Percentiles rank a stretch among this genome's conserved stretches.
phyloP scores from a whole-genome alignment of 306 rosid species.

The Rosa rugosa region DNA sequence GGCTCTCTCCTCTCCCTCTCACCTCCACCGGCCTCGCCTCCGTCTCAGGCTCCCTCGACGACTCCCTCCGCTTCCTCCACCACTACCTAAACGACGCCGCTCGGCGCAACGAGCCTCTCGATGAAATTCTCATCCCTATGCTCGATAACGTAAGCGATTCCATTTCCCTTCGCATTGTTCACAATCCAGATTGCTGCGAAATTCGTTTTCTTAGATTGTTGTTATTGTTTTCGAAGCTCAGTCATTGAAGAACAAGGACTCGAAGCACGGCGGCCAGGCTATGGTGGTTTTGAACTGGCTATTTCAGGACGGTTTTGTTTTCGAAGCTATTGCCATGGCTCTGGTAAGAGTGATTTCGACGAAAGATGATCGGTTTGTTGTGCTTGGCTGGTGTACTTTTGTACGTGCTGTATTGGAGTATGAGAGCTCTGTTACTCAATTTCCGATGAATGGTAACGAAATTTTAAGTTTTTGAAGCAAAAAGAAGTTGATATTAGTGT shows the following conservation, averaged over 20 bases:
- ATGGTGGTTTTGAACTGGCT: conserved; percentile 76
- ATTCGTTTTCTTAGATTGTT: neutral
- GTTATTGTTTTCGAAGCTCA: conserved; percentile 12
- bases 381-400: conserved; percentile 82
- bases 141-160: conserved; percentile 54
- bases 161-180: neutral
- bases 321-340: conserved; percentile 44
- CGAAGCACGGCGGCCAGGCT: conserved; percentile 65
- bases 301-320: conserved; percentile 64
- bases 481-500: neutral
- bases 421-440: conserved; percentile 42
- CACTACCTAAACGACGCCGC: conserved; percentile 59
- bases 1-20: conserved; percentile 42
- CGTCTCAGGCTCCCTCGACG: conserved; percentile 32
- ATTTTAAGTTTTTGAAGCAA: neutral
- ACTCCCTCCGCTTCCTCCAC: conserved; percentile 76
- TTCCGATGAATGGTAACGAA: conserved; percentile 48
- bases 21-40: conserved; percentile 22
- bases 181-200: neutral
- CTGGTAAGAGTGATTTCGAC: conserved; percentile 51
- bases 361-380: conserved; percentile 66
- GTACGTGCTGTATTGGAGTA: conserved; percentile 60
- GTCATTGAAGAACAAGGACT: conserved; percentile 61
- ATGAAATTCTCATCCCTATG: conserved; percentile 65
- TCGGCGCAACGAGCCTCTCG: conserved; percentile 34